Evolutionary conservation across 768 basidiomycete species (phyloP), one percentile per base, ranked within the genome.

Genomic region (Xerocomus potaroensis): DNA sequence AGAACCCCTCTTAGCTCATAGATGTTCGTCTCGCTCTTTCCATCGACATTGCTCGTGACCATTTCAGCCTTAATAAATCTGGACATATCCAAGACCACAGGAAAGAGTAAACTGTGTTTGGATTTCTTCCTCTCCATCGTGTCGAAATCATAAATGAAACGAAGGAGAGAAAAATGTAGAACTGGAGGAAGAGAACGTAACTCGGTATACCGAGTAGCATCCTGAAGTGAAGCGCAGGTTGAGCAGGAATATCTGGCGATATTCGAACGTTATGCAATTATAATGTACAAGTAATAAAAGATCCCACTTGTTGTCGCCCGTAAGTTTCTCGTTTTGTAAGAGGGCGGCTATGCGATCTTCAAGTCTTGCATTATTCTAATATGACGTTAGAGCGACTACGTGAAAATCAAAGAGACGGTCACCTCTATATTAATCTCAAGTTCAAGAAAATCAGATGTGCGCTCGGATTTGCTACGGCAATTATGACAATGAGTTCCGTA

Each of bases 1-100:
- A 98, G 69, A 9, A 97, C 80, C 3, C 89, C 94, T 42, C 83
- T 77, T 40, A 98, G 68, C 42, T 94, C 87, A 57, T 97, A 98
- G n/a, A 77, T 49, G 35, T 73, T 67, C 21, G 63, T 51, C 19
- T 48, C 27, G 4, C 61, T 48, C n/a, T 19, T 34, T 33, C 39
- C 54, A 24, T 49, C 34, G 22, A 41, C 49, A 34, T 58, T 53
- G 30, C 61, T 30, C 31, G 3, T 54, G 19, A 67, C 57, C 23
- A 69, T 72, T 26, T 41, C 41, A 2, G 34, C 18, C 49, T 48
- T 51, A 46, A 91, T 53, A 60, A 83, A 92, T 23, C 61, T 73
- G 41, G 67, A 70, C 88, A 98, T 91, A 57, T 90, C 77, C 15
- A 96, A 70, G 8, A 65, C 62, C 16, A 70, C 71, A 0, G 93